These are phyloP conservation scores for Apiospora kogelbergensis DNA, from an alignment of 2,329 filamentous ascomycete genomes.

Conservation along the genomic window DNA sequence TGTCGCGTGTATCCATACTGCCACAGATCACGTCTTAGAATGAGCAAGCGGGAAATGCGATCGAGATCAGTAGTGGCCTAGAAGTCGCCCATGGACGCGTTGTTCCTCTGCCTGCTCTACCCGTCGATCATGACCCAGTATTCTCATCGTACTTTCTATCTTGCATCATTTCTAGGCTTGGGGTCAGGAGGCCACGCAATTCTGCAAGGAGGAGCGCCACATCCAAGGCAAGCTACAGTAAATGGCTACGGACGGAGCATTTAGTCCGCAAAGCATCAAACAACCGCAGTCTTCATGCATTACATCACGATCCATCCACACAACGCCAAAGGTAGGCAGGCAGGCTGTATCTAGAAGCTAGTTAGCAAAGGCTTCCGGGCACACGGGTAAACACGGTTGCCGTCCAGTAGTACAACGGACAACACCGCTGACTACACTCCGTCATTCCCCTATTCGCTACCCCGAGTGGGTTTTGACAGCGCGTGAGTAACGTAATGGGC, in stretches of 20 bases:
- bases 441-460: not conserved
- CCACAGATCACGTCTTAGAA: not conserved
- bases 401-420: not conserved
- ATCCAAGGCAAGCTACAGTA: not conserved
- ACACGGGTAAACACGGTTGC: not conserved
- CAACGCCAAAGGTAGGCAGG: not conserved
- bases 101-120: not conserved
- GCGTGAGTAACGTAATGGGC: not conserved
- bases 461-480: not conserved
- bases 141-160: not conserved
- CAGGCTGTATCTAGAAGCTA: not conserved
- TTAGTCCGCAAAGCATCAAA: not conserved
- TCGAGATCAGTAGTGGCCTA: not conserved
- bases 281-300: not conserved
- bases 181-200: conserved; percentile 1
- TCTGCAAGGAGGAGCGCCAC: conserved; percentile 1
- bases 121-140: not conserved
- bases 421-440: not conserved
- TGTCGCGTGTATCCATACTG: not conserved
- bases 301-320: conserved; percentile 3
- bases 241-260: not conserved
- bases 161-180: not conserved
- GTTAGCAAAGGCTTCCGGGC: not conserved
- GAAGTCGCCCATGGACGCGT: not conserved
- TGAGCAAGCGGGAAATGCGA: not conserved